Evolutionary conservation across 148 eudicot genomes (phyloP), one percentile per base, ranked within the genome.

Genomic region (Diospyros lotus): DNA sequence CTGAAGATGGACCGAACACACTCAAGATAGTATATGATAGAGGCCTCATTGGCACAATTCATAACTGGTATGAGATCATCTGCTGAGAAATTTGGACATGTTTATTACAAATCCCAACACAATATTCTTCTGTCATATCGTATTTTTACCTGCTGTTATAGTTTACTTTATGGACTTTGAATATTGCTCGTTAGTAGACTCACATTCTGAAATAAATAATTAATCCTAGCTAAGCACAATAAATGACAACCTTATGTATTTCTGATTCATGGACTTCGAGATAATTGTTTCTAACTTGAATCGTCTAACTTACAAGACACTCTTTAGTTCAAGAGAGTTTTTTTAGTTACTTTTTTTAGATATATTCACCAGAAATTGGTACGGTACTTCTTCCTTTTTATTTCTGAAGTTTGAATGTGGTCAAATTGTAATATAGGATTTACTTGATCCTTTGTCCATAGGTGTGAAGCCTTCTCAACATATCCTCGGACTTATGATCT

Each of bases 381-480:
- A 6, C 13, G 13, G 9, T 56, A 6, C 13, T 14, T 14, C 3
- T 56, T 56, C 11, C 6, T 4, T 56, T 13, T 3, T 56, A 13
- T 13, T n/a, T 10, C 11, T 28, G 9, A 76, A 18, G 38, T 40
- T 58, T 50, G 63, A 75, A 40, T 62, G 2, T 48, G 43, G 2
- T 48, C 9, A 60, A 59, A 69, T 75, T 66, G 50, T 73, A 13
- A 70, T 1, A 9, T 28, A 13, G 13, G 58, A 50, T 72, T 56
- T 38, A 43, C 48, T 44, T 43, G 56, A 38, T 52, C n/a, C 73
- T 51, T 48, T 66, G 10, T 46, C 39, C 64, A 48, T 71, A 95
- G 99, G 99, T 95, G 99, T 81, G 99, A 95, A 79, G 91, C 98
- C 69, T 95, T 81, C 93, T 95, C 99, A 55, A 95, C 99, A 9